Conservation (phyloP, 2,329 filamentous ascomycete genomes). For the Exophiala viscosa region DNA sequence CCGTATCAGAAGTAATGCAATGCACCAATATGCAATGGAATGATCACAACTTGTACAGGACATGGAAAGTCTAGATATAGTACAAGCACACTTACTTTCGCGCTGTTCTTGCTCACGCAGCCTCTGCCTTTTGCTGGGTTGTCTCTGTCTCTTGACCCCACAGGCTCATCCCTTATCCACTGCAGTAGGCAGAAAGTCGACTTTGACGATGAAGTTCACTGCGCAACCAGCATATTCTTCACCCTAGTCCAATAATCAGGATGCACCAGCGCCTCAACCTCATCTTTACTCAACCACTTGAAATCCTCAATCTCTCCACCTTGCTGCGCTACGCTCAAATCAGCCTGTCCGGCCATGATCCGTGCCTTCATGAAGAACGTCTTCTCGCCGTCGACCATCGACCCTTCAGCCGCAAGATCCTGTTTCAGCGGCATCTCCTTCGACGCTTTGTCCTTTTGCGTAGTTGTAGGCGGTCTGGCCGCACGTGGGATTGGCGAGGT, state of each 20-base stretch:
- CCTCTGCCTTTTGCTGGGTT: neutral
- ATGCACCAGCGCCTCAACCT: slow-evolving; percentile 67
- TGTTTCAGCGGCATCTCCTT: slow-evolving; percentile 9
- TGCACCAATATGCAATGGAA: too few species aligned
- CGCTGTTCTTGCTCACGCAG: too few species aligned
- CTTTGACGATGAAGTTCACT: slow-evolving; percentile 47
- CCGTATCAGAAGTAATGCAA: too few species aligned
- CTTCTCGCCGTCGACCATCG: slow-evolving; percentile 65
- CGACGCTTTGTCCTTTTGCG: slow-evolving; percentile 3
- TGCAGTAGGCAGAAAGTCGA: neutral
- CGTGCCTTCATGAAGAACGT: slow-evolving; percentile 94
- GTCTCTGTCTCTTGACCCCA: neutral
- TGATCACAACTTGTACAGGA: too few species aligned
- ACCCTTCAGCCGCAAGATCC: slow-evolving; percentile 9
- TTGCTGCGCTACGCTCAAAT: slow-evolving; percentile 48
- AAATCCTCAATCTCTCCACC: slow-evolving; percentile 77
- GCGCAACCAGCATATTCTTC: slow-evolving; percentile 76
- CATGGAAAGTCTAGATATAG: too few species aligned
- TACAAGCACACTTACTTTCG: too few species aligned
- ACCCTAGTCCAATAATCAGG: slow-evolving; percentile 69
- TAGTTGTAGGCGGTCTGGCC: slow-evolving; percentile 37
- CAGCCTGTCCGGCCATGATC: slow-evolving; percentile 94
- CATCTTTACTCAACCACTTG: slow-evolving; percentile 87
- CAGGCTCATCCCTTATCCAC: neutral
- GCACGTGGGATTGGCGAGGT: slow-evolving; percentile 39